Base-by-base conservation (phyloP, 2,329 filamentous ascomycete genomes). In the Ophiognomonia clavigignenti-juglandacearum region DNA sequence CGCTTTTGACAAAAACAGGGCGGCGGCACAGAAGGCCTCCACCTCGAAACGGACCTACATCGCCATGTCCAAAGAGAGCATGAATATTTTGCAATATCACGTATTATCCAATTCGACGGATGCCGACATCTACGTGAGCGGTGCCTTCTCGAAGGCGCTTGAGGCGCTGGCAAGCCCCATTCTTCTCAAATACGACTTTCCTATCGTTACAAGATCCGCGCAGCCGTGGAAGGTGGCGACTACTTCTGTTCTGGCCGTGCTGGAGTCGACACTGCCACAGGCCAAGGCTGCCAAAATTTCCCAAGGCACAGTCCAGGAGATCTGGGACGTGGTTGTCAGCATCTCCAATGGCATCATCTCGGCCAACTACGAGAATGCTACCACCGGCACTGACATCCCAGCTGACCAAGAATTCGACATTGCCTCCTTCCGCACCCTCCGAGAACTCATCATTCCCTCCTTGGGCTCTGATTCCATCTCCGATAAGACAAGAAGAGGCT, bases 351-450 rank as follows among this genome's bases (percentile, higher is more conserved):
- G 83, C n/a, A 83, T 92, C 51, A 74, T 87, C 27, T 75, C 75
- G 19, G 86, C 86, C 3, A 77, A 83, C 42, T 80, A 78, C 43
- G 66, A 69, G 45, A 63, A 64, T 43, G 72, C 74, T 27, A 59
- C 70, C 13, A 61, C 69, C 7, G 65, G 62, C 2, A 62, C 74
- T 1, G 64, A 74, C 50, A 73, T 91, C 29, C 63, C 69, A 3
- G 71, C 73, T 8, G 92, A 98, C 58, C 84, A 97, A 65, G 65
- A 72, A 2, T 95, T 95, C 58, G 93, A 98, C 61, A 86, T 95
- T 16, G 59, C 69, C 1, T 83, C 86, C 0, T 95, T 96, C 61
- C 69, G 68, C 24, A 74, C 76, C 40, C 70, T 97, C 1, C 78
- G 83, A 32, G 72, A 78, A 9, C 73, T 96, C 27, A 82, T 95